A percentile compares a stretch with the other conserved stretches of the same genome.
Conservation (phyloP, 1,284 basidiomycete genomes). For the Leccinum subrobustum region DNA sequence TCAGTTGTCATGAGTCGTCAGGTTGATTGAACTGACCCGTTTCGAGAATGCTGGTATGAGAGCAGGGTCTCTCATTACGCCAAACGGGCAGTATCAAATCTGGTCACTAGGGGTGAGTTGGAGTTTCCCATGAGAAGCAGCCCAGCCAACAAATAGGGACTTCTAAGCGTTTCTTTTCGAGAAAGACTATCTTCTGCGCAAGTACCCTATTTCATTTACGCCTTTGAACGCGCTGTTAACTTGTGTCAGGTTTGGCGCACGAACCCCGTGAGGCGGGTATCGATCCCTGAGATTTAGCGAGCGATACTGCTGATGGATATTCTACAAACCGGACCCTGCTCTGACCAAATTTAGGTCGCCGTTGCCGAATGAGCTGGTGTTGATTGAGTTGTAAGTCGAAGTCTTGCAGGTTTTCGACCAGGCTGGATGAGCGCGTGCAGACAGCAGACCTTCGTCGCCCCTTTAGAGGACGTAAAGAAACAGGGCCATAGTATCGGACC, state of each 20-base stretch:
- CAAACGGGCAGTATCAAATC: slow-evolving; percentile 65
- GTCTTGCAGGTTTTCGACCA: too few species aligned
- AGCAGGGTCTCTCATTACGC: slow-evolving; percentile 42
- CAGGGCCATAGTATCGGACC: background rate
- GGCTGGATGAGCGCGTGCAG: slow-evolving; percentile 2
- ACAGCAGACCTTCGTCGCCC: slow-evolving; percentile 15
- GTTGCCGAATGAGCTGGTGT: slow-evolving; percentile 12
- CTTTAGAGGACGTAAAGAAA: background rate
- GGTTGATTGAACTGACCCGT: slow-evolving; percentile 6
- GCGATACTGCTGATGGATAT: slow-evolving; percentile 57
- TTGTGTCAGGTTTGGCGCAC: slow-evolving; percentile 56
- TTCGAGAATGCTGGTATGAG: slow-evolving; percentile 57
- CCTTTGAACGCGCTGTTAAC: slow-evolving; percentile 46
- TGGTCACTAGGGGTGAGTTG: slow-evolving; percentile 81
- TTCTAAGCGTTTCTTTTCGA: slow-evolving; percentile 68
- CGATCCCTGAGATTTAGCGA: slow-evolving; percentile 58
- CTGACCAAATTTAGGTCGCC: slow-evolving; percentile 15
- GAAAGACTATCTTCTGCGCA: slow-evolving; percentile 61
- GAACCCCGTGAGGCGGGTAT: slow-evolving; percentile 51
- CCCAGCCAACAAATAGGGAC: slow-evolving; percentile 68
- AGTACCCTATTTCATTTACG: slow-evolving; percentile 63
- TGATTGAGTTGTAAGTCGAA: slow-evolving; percentile 18
- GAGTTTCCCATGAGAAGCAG: slow-evolving; percentile 87
- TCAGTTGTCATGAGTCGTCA: slow-evolving; percentile 5
- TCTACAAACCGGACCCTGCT: slow-evolving; percentile 54